Percentiles rank a stretch among this genome's conserved stretches.
Evolutionary conservation across 2,329 filamentous ascomycete species (phyloP).

Genomic region (Madurella fahalii): DNA sequence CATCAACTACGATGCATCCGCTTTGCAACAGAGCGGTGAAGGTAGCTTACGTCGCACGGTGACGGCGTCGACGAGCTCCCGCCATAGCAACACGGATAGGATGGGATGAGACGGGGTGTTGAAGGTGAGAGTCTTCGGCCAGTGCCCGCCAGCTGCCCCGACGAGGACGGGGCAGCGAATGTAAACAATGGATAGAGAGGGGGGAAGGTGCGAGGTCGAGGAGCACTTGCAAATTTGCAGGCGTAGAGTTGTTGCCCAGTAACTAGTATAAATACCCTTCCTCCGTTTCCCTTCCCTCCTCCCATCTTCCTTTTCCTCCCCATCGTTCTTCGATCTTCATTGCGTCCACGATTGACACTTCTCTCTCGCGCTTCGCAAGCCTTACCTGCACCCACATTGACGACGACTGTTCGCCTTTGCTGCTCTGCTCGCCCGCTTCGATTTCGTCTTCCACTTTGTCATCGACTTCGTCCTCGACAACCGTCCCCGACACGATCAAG

Average conservation of each 20-base stretch:
- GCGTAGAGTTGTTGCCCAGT: not conserved
- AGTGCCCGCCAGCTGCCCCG: no score
- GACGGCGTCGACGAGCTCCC: no score
- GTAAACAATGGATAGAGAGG: no score
- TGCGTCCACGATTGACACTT: not conserved
- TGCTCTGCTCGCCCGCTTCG: not conserved
- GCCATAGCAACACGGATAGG: no score
- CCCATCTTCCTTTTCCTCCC: not conserved
- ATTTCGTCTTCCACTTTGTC: not conserved
- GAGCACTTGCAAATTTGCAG: not conserved
- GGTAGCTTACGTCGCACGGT: no score
- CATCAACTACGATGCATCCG: no score
- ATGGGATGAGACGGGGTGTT: no score
- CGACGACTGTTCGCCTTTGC: not conserved
- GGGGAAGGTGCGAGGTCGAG: no score
- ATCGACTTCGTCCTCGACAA: not conserved
- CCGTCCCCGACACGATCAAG: not conserved
- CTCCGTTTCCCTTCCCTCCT: not conserved
- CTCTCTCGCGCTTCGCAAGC: not conserved
- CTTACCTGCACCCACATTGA: not conserved
- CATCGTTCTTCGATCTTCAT: not conserved
- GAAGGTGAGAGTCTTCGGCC: no score
- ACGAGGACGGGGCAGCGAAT: no score
- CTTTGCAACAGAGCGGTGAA: no score
- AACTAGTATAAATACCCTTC: not conserved